Base-by-base conservation (phyloP, 768 basidiomycete species). In the Lactarius hatsudake region DNA sequence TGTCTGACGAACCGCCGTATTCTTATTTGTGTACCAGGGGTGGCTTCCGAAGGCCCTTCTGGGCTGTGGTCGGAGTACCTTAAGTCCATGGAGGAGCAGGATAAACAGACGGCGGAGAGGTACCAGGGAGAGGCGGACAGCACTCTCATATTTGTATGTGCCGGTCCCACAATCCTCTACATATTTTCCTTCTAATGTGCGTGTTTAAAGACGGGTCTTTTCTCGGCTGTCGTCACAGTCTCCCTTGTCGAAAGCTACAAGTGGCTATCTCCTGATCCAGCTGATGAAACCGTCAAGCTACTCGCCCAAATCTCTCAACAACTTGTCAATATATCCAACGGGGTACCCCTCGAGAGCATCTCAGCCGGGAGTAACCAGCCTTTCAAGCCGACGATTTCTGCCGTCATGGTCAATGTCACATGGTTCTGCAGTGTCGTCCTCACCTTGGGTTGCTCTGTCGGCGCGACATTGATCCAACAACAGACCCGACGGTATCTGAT, bases 211-310 rank as follows among this genome's bases (percentile, higher is more conserved):
- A 58, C 69, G 10, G 62, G 69, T 43, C 45, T 69, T 2, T 69
- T 69, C 28, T 68, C 69, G 8, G 67, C 69, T 5, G 23, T 30
- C 45, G 42, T 68, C 45, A 51, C 66, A 0, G 55, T 40, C 8
- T 62, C 67, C 36, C 26, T 69, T 13, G 55, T 63, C 4, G 68
- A 68, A 34, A 45, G 66, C 23, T 67, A 58, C 57, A 67, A 69
- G 48, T 26, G 9, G 10, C 13, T 69, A 23, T 45, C 38, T 48
- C 66, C 61, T 5, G 40, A 68, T 34, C n/a, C 67, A 0, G 32
- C 30, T 5, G 51, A 68, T 42, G 34, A 7, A 17, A 32, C 42
- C 2, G 30, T 45, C 15, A 26, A 26, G 5, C 18, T 58, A 17
- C 68, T 69, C 12, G 7, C 28, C 0, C 66, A 69, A 40, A 15